Percentiles rank a stretch among this genome's conserved stretches.
Conservation (phyloP, 176 grass and related monocot species). For the Oropetium thomaeum region DNA sequence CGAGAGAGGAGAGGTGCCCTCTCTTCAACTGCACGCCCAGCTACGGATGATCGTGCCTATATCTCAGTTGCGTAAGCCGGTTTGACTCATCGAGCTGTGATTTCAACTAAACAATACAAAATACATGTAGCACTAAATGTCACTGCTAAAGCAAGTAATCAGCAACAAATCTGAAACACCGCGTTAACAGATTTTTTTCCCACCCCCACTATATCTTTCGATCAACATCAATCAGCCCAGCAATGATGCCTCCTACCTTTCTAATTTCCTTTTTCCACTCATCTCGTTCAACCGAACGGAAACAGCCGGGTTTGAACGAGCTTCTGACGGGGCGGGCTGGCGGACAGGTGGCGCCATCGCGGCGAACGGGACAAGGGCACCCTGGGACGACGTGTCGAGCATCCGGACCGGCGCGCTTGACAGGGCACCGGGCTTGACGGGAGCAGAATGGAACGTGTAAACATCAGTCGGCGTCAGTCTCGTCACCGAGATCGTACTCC, state of each 20-base stretch:
- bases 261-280: background rate
- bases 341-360: slow-evolving; percentile 24
- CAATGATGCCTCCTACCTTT: background rate
- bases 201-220: accelerated
- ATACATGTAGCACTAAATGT: background rate
- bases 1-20: no score
- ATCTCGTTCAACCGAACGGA: background rate
- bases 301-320: background rate
- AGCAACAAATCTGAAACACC: background rate
- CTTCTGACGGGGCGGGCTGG: background rate
- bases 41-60: background rate
- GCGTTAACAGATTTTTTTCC: background rate
- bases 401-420: slow-evolving; percentile 7
- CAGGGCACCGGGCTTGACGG: background rate
- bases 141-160: background rate
- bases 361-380: background rate
- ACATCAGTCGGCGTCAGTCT: slow-evolving; percentile 6
- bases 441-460: background rate
- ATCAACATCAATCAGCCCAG: slow-evolving; percentile 8
- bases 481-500: background rate
- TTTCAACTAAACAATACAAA: background rate
- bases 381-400: slow-evolving; percentile 14
- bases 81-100: background rate
- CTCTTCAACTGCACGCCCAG: no score
- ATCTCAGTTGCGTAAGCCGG: background rate